Base-by-base conservation (phyloP, 306 rosid genomes). In the Vigna nakashimae region DNA sequence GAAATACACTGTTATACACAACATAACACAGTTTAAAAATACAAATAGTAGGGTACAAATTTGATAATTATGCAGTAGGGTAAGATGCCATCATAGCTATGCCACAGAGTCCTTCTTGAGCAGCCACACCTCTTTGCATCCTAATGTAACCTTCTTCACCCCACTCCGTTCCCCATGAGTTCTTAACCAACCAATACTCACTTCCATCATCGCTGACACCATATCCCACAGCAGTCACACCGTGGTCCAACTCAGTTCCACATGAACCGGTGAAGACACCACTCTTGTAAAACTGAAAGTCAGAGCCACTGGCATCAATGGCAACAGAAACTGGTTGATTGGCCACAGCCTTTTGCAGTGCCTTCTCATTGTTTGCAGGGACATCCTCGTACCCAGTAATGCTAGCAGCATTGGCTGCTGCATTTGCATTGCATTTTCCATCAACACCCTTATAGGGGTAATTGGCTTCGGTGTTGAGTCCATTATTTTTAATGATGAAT, bases 61-160 rank as follows among this genome's bases (percentile, higher is more conserved):
- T 38, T 70, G 2, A 4, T 2, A 38, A 9, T 73, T 59, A 80
- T 5, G 82, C 82, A 14, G 78, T 82, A 0, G 90, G 88, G 13
- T 86, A 88, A 70, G 92, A 88, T 11, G 88, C 87, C 42, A 63
- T 17, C 83, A 75, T 82, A 49, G 90, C 90, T n/a, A 89, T 84
- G 56, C 90, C 92, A 69, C 92, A 89, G 0, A 86, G 82, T 45
- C 90, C 90, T 80, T 84, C 87, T 0, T n/a, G 20, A 2, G 89
- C 84, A 15, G 6, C 45, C 16, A 84, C 59, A 28, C 75, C 81
- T 34, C 87, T 84, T 3, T 83, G 84, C 82, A 88, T 83, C 36
- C 82, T 75, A 9, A 86, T 83, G 63, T 86, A 88, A 0, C 88
- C 91, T 14, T 75, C 22, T 60, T 88, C 89, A 10, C 89, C 91